These are phyloP conservation scores for Chiua virens DNA, from an alignment of 768 basidiomycete genomes.

Conservation along the genomic window DNA sequence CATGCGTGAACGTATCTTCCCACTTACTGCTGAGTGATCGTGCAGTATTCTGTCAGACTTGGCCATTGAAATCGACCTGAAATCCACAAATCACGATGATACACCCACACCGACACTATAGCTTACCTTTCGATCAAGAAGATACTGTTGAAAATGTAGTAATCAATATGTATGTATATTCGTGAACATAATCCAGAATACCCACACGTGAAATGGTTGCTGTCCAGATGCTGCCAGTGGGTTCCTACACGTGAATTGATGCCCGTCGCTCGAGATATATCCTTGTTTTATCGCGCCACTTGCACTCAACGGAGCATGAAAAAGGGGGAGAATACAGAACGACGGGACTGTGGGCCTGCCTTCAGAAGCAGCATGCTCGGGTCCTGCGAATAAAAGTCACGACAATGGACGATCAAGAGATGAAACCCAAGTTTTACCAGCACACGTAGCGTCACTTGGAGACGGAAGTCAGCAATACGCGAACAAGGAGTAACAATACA, in stretches of 20 bases:
- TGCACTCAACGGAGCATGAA: slow-evolving; percentile 41
- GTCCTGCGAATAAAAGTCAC: slow-evolving; percentile 33
- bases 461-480: not conserved
- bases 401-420: not conserved
- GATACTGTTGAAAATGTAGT: slow-evolving; percentile 4
- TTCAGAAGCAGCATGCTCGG: slow-evolving; percentile 46
- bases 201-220: slow-evolving; percentile 61
- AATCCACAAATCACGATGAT: not conserved
- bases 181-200: not conserved
- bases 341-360: slow-evolving; percentile 45
- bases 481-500: too few species aligned
- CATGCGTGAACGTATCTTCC: slow-evolving; percentile 30
- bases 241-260: slow-evolving; percentile 52
- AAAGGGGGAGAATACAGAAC: slow-evolving; percentile 53
- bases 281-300: slow-evolving; percentile 33
- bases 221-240: slow-evolving; percentile 39
- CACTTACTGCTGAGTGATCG: slow-evolving; percentile 33
- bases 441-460: slow-evolving; percentile 51
- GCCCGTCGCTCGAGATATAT: slow-evolving; percentile 57
- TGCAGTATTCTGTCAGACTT: slow-evolving; percentile 42
- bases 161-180: not conserved
- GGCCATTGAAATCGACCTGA: slow-evolving; percentile 54
- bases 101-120: not conserved
- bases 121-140: slow-evolving; percentile 23
- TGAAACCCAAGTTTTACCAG: slow-evolving; percentile 33